These are phyloP conservation scores for Pisolithus sp. DNA, from an alignment of 768 basidiomycete genomes.

Conservation along the genomic window DNA sequence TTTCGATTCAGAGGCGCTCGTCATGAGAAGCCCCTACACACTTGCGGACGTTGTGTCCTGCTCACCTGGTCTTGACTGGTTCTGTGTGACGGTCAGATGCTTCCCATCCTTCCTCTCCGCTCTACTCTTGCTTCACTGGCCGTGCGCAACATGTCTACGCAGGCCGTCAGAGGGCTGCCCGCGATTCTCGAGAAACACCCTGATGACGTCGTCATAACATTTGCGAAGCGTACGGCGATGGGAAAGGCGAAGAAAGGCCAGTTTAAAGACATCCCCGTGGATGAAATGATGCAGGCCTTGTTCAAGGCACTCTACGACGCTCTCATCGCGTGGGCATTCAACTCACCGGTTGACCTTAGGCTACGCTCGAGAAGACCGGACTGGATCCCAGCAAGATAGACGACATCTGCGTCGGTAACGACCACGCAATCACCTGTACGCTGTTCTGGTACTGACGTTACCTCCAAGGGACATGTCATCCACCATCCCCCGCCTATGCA, in stretches of 20 bases:
- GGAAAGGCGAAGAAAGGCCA: conserved; percentile 89
- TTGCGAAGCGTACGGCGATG: conserved; percentile 85
- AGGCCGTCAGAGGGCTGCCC: conserved; percentile 34
- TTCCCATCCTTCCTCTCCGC: conserved; percentile 14
- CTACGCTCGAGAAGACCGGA: conserved; percentile 56
- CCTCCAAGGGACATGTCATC: conserved; percentile 68
- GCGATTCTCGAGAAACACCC: conserved; percentile 62
- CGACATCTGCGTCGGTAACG: conserved; percentile 78
- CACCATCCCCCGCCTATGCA: conserved; percentile 73
- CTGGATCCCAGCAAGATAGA: conserved; percentile 69
- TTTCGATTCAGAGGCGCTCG: no score
- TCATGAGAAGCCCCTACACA: no score
- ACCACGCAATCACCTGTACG: background rate
- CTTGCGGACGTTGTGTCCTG: no score
- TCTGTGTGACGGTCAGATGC: background rate
- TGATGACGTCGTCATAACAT: conserved; percentile 86
- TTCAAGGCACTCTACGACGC: conserved; percentile 52
- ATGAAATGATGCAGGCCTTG: conserved; percentile 77
- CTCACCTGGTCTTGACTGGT: no score
- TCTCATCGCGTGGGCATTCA: background rate
- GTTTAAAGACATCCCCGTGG: conserved; percentile 80
- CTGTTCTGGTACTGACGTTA: background rate
- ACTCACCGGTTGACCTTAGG: conserved; percentile 32
- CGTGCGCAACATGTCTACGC: conserved; percentile 31
- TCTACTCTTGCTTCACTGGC: background rate